Evolutionary conservation across 1,139 yeast genomes (phyloP), one percentile per base, ranked within the genome.

Genomic region (Diutina catenulata): DNA sequence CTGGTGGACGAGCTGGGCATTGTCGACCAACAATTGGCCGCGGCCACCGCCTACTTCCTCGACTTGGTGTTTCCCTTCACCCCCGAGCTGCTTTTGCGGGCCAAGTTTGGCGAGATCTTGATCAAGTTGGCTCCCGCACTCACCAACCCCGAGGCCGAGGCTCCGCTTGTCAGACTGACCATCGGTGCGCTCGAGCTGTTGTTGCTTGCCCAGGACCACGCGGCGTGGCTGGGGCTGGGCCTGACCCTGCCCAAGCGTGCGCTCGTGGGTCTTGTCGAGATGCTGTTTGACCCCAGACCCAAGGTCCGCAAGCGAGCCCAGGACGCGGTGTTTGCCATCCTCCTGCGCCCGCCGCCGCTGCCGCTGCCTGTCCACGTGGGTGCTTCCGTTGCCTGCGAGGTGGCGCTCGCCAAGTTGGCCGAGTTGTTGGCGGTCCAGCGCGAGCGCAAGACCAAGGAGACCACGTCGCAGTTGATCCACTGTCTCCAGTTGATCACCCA

Each of bases 251-350:
- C 48, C 25, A 45, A 39, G 28, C 75, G 94, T 61, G 95, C 93
- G 20, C 61, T 88, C 44, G 70, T 75, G 37, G 96, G 94, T 28
- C 60, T 93, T 42, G 61, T 91, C 43, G 88, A 86, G 50, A 68
- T 87, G 45, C 74, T 91, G 1, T 61, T 83, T 39, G 98, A 93
- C 56, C 80, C 84, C 33, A 74, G 98, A 55, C 98, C 99, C 25
- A 93, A 93, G 52, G 94, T 93, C 10, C 76, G 99, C 57, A 86
- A 83, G 72, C 77, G 96, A 64, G 95, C 97, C 2, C 83, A 80
- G 49, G 98, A 91, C 42, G 83, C 96, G 2, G 68, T 91, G 16
- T 60, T 69, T 37, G 68, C 64, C 5, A 64, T 91, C 24, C 62
- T 91, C 45, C 45, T 60, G 4, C 69, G 70, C 46, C 88, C 93